Conservation (phyloP, 1,284 basidiomycete species). For the Ustilago trichophora region DNA sequence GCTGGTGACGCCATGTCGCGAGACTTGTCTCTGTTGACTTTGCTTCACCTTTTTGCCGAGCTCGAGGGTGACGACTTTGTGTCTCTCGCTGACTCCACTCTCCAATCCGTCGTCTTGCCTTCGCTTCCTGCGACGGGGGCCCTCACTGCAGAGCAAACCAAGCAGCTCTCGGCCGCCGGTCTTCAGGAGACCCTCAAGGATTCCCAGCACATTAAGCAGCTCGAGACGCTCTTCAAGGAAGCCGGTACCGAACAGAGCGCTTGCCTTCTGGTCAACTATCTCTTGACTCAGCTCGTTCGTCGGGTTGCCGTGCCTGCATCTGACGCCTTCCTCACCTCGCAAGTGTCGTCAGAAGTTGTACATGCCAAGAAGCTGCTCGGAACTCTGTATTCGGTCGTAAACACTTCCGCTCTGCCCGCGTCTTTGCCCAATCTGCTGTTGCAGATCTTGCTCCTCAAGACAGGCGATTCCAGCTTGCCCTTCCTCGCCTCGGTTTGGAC, state of each 20-base stretch:
- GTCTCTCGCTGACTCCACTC: slow-evolving; percentile 10
- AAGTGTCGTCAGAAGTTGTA: slow-evolving; percentile 19
- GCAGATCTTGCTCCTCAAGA: slow-evolving; percentile 73
- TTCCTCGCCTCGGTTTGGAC: slow-evolving; percentile 81
- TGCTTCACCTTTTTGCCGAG: slow-evolving; percentile 21
- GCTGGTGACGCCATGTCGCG: slow-evolving; percentile 12
- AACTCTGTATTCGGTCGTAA: slow-evolving; percentile 39
- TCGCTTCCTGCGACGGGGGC: slow-evolving; percentile 6
- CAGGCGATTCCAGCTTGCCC: slow-evolving; percentile 78
- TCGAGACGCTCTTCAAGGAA: slow-evolving; percentile 8
- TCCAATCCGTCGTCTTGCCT: slow-evolving; percentile 17
- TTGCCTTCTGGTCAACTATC: slow-evolving; percentile 11
- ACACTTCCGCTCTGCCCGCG: slow-evolving; percentile 17
- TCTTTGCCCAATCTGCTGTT: slow-evolving; percentile 30
- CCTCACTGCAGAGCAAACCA: slow-evolving; percentile 12
- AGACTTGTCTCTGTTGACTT: slow-evolving; percentile 30
- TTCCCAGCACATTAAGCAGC: slow-evolving; percentile 21
- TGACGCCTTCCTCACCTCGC: slow-evolving; percentile 26
- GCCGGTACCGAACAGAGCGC: slow-evolving; percentile 33
- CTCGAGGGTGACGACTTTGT: slow-evolving; percentile 12
- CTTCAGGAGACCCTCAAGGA: slow-evolving; percentile 19
- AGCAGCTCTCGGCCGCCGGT: slow-evolving; percentile 6
- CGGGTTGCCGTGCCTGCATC: slow-evolving; percentile 18
- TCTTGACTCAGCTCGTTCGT: slow-evolving; percentile 38
- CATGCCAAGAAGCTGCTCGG: slow-evolving; percentile 19